Evolutionary conservation across 1,284 basidiomycete species (phyloP).

Genomic region (Ustilago vetiveriae): DNA sequence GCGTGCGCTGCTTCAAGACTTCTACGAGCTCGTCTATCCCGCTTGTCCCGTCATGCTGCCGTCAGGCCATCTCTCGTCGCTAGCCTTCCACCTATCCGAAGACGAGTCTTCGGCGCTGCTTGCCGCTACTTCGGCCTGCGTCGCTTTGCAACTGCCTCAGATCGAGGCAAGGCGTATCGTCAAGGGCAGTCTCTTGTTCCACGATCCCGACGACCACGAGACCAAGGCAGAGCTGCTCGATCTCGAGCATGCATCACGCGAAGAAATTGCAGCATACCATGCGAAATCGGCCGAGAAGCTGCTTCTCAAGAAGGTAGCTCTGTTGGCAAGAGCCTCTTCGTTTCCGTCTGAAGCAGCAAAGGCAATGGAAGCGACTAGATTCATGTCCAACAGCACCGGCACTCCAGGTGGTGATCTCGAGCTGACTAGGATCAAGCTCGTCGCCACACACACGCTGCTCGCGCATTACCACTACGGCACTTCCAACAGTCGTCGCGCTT

Average conservation of each 20-base stretch:
- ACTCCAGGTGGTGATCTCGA: conserved; percentile 40
- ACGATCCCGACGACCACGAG: conserved; percentile 40
- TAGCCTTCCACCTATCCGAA: conserved; percentile 59
- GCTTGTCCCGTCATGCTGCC: conserved; percentile 56
- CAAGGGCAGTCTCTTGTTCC: conserved; percentile 42
- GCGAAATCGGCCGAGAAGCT: conserved; percentile 55
- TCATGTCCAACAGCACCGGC: conserved; percentile 22
- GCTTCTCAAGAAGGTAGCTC: conserved; percentile 41
- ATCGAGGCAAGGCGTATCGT: conserved; percentile 52
- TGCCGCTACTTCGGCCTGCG: conserved; percentile 51
- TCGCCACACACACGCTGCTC: conserved; percentile 54
- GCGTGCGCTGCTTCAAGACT: conserved; percentile 45
- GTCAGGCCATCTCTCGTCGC: conserved; percentile 54
- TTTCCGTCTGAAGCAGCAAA: conserved; percentile 32
- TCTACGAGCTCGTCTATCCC: conserved; percentile 59
- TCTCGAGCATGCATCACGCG: conserved; percentile 42
- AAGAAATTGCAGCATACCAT: conserved; percentile 55
- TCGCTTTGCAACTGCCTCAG: conserved; percentile 50
- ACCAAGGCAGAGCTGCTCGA: conserved; percentile 42
- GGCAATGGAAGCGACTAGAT: conserved; percentile 24
- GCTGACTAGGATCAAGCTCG: conserved; percentile 54
- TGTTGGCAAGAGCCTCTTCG: conserved; percentile 33
- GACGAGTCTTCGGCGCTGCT: conserved; percentile 57
- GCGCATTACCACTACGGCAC: conserved; percentile 58
- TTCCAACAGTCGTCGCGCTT: conserved; percentile 41